Evolutionary conservation across 192 early-diverging fungal species (phyloP).

Genomic region (Backusella macrospora): DNA sequence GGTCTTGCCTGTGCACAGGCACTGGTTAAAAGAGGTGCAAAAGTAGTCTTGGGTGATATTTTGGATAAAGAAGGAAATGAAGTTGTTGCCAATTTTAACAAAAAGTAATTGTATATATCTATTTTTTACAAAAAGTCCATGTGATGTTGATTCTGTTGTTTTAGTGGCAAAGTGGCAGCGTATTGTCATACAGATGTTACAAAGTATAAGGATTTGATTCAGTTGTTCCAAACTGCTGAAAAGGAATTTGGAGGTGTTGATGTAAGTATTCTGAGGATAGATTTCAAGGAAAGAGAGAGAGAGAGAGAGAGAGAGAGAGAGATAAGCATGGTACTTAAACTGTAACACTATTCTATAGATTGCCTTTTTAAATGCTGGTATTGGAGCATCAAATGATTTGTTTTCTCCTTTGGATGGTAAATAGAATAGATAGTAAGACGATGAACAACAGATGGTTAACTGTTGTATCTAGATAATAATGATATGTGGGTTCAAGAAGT

Average conservation of each 20-base stretch:
- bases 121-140: no score
- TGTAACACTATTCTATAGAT: not conserved
- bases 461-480: not conserved
- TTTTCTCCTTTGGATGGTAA: not conserved
- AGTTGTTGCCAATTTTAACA: conserved; percentile 7
- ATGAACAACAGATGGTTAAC: no score
- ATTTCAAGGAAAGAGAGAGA: no score
- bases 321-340: no score
- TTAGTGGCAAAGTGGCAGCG: conserved; percentile 22
- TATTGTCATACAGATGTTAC: conserved; percentile 29
- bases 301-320: no score
- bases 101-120: no score
- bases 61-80: conserved; percentile 13
- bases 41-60: conserved; percentile 30
- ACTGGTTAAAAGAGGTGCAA: conserved; percentile 21
- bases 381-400: not conserved
- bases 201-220: conserved; percentile 27
- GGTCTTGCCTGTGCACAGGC: conserved; percentile 21
- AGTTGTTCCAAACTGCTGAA: conserved; percentile 30
- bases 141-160: not conserved
- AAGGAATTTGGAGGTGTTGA: conserved; percentile 39
- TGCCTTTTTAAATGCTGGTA: conserved; percentile 6
- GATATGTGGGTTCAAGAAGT: conserved; percentile 1
- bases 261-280: conserved; percentile 25
- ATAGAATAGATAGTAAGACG: no score